phyloP scores from a whole-genome alignment of 768 basidiomycete genomes.

The Agrocybe pediades region DNA sequence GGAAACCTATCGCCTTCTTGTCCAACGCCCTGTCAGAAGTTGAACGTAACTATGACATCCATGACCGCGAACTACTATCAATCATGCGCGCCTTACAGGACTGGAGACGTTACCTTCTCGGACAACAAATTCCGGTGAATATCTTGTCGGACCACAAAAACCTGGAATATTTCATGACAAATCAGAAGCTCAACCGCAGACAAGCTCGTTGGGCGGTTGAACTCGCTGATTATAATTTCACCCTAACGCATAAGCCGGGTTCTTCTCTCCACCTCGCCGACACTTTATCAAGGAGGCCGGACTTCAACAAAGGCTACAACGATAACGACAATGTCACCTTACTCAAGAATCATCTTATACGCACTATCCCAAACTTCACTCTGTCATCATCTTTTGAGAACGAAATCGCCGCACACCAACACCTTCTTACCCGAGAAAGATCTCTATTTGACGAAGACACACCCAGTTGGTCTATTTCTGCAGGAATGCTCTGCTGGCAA shows the following conservation, averaged over 20 bases:
- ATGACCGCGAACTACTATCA: slow-evolving; percentile 50
- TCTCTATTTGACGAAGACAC: background rate
- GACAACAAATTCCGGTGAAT: slow-evolving; percentile 18
- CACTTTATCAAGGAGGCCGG: slow-evolving; percentile 22
- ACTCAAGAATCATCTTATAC: slow-evolving; percentile 10
- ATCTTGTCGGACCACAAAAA: slow-evolving; percentile 3
- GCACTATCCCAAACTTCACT: background rate
- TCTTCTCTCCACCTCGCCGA: slow-evolving; percentile 25
- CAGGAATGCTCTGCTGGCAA: slow-evolving; percentile 8
- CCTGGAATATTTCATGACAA: slow-evolving; percentile 7
- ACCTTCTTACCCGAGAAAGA: background rate
- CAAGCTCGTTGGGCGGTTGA: slow-evolving; percentile 43
- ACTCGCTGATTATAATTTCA: slow-evolving; percentile 36
- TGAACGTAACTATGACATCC: slow-evolving; percentile 47
- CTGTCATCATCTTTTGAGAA: background rate
- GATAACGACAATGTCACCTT: slow-evolving; percentile 20
- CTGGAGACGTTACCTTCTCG: slow-evolving; percentile 27
- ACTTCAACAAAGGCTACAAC: slow-evolving; percentile 13
- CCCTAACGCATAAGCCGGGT: slow-evolving; percentile 30
- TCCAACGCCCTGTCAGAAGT: slow-evolving; percentile 30
- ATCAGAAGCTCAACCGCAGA: slow-evolving; percentile 31
- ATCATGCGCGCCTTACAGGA: slow-evolving; percentile 38
- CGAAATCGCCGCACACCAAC: slow-evolving; percentile 2
- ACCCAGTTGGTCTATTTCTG: slow-evolving; percentile 6
- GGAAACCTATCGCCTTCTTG: slow-evolving; percentile 39